Base-by-base conservation (phyloP, 2,329 filamentous ascomycete species). In the Calonectria pteridis region DNA sequence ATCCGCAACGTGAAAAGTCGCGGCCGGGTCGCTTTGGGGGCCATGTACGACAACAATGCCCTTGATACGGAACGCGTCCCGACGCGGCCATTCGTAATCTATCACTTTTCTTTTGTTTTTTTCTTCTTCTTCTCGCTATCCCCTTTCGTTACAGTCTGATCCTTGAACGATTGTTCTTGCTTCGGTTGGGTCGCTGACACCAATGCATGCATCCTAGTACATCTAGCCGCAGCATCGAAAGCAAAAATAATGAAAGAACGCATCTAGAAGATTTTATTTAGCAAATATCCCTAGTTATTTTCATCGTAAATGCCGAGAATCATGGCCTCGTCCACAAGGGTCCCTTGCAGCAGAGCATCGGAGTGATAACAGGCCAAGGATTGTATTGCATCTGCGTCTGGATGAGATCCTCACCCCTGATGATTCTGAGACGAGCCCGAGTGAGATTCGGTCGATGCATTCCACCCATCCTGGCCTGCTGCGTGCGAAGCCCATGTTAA, bases 391-490 rank as follows among this genome's bases (percentile, higher is more conserved):
- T 40, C 55, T 40, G 23, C 23, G 35, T 40, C 33, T 40, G 55
- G 55, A 6, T 62, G 43, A 46, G 43, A 46, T 46, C 20, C 43
- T 23, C 55, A 29, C 55, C 40, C 37, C 58, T 49, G 46, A 49
- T 31, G 70, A 68, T 72, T 50, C 55, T 72, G 70, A 68, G 70
- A 68, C 70, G 28, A 14, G 10, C 23, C 23, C 26, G 28, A 67
- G 64, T 51, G 58, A 65, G 67, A 70, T 53, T 64, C 18, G 23
- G 40, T 46, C 37, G n/a, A 70, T 70, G 55, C 63, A 72, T 72
- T 55, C 63, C 69, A 63, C 40, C 31, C 43, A 67, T 58, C 26
- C 59, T 20, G 37, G 37, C 18, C n/a, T 46, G 37, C n/a, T 67
- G 65, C 50, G 35, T n/a, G 63, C 49, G 58, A 53, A 28, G 46